These are phyloP conservation scores for Emiliania huxleyi DNA, from an alignment of 78 protist genomes.

Conservation along the genomic window DNA sequence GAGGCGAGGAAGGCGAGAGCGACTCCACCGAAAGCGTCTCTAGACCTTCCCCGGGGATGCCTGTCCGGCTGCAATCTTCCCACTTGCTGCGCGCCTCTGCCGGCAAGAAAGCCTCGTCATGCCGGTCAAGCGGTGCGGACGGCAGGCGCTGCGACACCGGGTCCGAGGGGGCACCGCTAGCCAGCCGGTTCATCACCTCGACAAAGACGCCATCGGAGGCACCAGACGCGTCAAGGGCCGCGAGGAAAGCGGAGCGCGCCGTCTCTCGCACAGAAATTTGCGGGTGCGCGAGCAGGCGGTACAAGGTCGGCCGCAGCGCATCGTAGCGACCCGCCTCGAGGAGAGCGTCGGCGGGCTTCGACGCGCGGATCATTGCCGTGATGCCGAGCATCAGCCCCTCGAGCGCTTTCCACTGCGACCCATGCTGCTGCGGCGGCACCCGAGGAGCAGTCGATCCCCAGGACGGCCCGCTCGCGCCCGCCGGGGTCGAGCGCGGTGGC, in stretches of 20 bases:
- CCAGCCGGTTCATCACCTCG: not conserved
- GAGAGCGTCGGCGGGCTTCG: not conserved
- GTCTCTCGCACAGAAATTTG: constrained; percentile 5
- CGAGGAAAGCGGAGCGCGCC: not conserved
- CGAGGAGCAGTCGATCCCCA: not conserved
- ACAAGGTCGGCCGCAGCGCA: not conserved
- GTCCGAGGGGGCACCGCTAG: not conserved
- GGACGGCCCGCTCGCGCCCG: not conserved
- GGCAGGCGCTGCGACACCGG: too few relatives aligned
- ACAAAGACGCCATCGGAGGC: not conserved
- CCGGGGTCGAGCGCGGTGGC: too few relatives aligned
- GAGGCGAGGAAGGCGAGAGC: too few relatives aligned
- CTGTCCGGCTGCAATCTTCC: too few relatives aligned
- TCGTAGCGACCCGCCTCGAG: not conserved
- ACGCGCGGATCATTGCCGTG: not conserved
- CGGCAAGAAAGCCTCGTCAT: too few relatives aligned
- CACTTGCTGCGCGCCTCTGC: too few relatives aligned
- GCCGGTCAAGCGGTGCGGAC: too few relatives aligned
- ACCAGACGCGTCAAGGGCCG: not conserved
- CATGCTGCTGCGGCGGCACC: not conserved
- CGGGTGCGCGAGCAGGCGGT: constrained; percentile 1
- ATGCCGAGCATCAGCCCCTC: not conserved
- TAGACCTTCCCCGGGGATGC: too few relatives aligned
- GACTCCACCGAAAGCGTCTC: too few relatives aligned
- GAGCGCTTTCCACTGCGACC: not conserved